Conservation (phyloP, 768 basidiomycete genomes). For the Naganishia randhawae region DNA sequence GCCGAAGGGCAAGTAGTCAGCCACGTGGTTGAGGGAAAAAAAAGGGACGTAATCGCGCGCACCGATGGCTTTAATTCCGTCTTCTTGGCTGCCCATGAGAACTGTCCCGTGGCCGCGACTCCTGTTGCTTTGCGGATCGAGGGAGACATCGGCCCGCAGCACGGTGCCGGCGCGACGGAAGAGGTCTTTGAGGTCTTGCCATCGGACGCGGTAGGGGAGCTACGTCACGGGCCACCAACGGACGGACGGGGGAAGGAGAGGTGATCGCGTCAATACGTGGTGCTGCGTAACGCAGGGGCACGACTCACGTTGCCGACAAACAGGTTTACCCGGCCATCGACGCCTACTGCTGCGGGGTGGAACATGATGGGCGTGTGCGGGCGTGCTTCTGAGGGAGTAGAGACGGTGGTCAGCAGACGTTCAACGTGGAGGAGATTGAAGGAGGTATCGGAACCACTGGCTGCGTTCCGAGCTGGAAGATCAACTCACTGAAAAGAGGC, state of each 20-base stretch:
- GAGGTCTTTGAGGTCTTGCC: slow-evolving; percentile 98
- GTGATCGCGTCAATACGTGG: neutral
- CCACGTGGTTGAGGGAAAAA: too few relatives aligned
- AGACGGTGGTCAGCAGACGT: neutral
- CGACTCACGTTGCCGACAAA: slow-evolving; percentile 87
- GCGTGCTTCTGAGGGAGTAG: neutral
- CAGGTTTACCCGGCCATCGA: slow-evolving; percentile 86
- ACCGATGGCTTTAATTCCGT: slow-evolving; percentile 79
- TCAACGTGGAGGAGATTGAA: too few relatives aligned
- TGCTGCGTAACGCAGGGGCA: neutral
- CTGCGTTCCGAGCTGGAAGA: too few relatives aligned
- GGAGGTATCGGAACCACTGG: too few relatives aligned
- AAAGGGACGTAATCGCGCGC: too few relatives aligned
- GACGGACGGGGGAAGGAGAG: slow-evolving; percentile 18
- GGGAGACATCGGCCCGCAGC: slow-evolving; percentile 69
- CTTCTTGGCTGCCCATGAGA: slow-evolving; percentile 86
- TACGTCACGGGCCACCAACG: slow-evolving; percentile 43
- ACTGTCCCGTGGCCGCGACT: slow-evolving; percentile 92
- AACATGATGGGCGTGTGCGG: slow-evolving; percentile 30
- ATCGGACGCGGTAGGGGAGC: slow-evolving; percentile 94
- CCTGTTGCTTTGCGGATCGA: slow-evolving; percentile 76
- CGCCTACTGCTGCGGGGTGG: slow-evolving; percentile 42
- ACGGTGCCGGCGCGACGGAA: slow-evolving; percentile 93
- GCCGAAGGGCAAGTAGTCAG: too few relatives aligned
- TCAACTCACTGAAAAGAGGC: slow-evolving; percentile 6